Percentiles rank a stretch among this genome's conserved stretches.
phyloP scores from a whole-genome alignment of 106 monocot genomes.

The Posidonia australis region DNA sequence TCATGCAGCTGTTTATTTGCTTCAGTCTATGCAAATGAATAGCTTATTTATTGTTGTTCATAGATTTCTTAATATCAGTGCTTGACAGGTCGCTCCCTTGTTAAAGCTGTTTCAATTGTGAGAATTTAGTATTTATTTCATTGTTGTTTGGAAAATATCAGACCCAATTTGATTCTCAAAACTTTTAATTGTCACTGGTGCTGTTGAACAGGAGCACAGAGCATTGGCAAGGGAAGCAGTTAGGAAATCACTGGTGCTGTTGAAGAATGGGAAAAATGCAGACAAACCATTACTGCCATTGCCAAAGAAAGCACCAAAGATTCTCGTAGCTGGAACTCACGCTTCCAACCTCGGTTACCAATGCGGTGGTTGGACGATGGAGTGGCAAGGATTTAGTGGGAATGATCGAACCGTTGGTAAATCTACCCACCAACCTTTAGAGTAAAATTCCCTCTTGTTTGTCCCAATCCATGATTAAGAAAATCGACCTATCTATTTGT shows the following conservation, averaged over 20 bases:
- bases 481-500: neutral
- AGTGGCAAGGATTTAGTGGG: constrained; percentile 50
- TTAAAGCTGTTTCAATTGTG: too few relatives aligned
- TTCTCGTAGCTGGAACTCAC: constrained; percentile 62
- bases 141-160: too few relatives aligned
- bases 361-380: constrained; percentile 72
- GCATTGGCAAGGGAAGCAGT: constrained; percentile 59
- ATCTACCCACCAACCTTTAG: neutral
- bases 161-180: too few relatives aligned
- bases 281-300: constrained; percentile 34
- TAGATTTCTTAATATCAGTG: too few relatives aligned
- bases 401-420: constrained; percentile 42
- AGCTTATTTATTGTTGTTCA: too few relatives aligned
- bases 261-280: constrained; percentile 51
- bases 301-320: constrained; percentile 40
- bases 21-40: too few relatives aligned
- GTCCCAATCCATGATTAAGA: neutral
- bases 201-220: constrained; percentile 41
- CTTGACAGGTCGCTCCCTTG: too few relatives aligned
- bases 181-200: neutral
- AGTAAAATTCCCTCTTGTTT: constrained; percentile 2
- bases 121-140: too few relatives aligned
- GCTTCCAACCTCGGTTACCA: constrained; percentile 64
- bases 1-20: too few relatives aligned
- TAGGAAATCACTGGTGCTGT: constrained; percentile 48